A percentile compares a stretch with the other conserved stretches of the same genome.
Evolutionary conservation across 768 basidiomycete species (phyloP).

Genomic region (Lactarius psammicola): DNA sequence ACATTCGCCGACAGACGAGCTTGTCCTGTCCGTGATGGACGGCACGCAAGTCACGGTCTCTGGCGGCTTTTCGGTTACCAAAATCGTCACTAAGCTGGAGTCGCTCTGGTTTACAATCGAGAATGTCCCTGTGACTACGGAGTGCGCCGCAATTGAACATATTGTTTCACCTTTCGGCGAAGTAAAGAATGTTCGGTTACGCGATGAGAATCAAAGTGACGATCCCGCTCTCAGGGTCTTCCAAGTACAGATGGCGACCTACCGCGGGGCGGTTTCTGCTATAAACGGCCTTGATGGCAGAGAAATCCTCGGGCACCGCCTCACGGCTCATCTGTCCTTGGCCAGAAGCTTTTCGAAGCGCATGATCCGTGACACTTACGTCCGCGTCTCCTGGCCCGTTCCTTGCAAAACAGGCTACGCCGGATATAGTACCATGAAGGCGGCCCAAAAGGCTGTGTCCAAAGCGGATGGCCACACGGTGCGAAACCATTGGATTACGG

Average conservation of each 20-base stretch:
- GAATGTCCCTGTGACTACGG: constrained; percentile 45
- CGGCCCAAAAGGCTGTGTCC: constrained; percentile 52
- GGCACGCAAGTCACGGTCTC: constrained; percentile 57
- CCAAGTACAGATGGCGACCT: constrained; percentile 48
- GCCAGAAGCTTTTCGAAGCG: constrained; percentile 40
- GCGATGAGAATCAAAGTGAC: constrained; percentile 3
- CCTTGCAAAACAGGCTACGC: constrained; percentile 58
- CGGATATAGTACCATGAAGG: constrained; percentile 52
- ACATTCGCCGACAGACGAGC: not conserved
- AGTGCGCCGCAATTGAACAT: constrained; percentile 37
- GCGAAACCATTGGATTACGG: constrained; percentile 45
- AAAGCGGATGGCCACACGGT: constrained; percentile 40
- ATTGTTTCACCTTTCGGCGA: constrained; percentile 49
- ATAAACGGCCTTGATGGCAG: constrained; percentile 50
- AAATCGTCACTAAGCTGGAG: constrained; percentile 66
- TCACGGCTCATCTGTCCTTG: constrained; percentile 49
- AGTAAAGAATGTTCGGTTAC: constrained; percentile 39
- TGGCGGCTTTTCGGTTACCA: constrained; percentile 57
- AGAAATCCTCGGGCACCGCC: constrained; percentile 38
- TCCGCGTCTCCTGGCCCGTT: constrained; percentile 59
- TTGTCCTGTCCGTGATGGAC: constrained; percentile 45
- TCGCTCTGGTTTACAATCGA: constrained; percentile 57
- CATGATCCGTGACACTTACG: constrained; percentile 50
- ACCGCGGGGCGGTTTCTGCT: constrained; percentile 54
- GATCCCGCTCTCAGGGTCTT: constrained; percentile 32